Evolutionary conservation across 306 rosid species (phyloP), one percentile per base, ranked within the genome.

Genomic region (Sesbania bispinosa): DNA sequence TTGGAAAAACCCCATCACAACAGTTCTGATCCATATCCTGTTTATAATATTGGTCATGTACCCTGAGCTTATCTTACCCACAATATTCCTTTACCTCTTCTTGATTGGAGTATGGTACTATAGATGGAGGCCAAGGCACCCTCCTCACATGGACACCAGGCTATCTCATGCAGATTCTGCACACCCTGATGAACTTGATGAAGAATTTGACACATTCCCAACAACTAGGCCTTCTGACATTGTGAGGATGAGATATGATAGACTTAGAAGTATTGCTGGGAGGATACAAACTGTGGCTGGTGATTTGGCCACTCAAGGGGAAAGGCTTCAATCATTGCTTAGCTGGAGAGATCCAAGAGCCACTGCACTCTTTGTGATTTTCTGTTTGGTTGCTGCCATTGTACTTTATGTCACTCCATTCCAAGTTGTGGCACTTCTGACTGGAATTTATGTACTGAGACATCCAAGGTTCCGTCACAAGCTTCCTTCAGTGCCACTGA

Each of bases 301-400:
- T 0, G 98, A 93, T 78, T 71, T 93, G 85, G 97, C 98, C 10
- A 93, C 98, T 48, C 98, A 93, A 82, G 98, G 98, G 20, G 98
- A 93, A 82, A 85, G 98, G 82, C 83, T 93, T 76, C 98, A 93
- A 42, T 93, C 98, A 43, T 74, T 93, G 85, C 88, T 93, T 72
- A 93, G 97, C 90, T 93, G 98, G 98, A 82, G 98, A 51, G 98
- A 93, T 75, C 98, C 97, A 0, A 85, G 98, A 76, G 98, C 98
- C 2, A 93, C 98, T 1, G 90, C 97, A 2, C 79, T 93, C 52
- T 93, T 93, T 64, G 98, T 93, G 52, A 63, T 93, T 26, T 93
- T 93, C 92, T 93, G 98, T 80, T 81, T 93, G 79, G 69, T 90
- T 71, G 89, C 97, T 48, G 98, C 98, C 32, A 85, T 93, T 73